phyloP scores from a whole-genome alignment of 2,329 filamentous ascomycete species.

The Penicillium sp. region DNA sequence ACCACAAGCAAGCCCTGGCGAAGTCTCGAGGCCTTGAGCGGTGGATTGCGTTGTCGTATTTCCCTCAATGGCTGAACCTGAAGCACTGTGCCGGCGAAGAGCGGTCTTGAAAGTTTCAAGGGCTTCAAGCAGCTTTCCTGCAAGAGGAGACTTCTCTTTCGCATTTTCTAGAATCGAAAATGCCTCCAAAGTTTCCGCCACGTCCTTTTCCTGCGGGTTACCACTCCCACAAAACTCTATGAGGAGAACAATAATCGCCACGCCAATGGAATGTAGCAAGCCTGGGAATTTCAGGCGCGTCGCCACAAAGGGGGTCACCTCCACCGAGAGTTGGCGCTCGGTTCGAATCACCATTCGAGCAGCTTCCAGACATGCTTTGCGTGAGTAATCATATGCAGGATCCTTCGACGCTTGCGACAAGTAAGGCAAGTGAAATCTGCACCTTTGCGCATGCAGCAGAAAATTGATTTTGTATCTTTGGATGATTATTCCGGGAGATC shows the following conservation, averaged over 20 bases:
- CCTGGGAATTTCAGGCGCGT: slow-evolving; percentile 29
- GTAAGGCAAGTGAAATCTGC: slow-evolving; percentile 41
- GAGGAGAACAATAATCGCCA: too few species aligned
- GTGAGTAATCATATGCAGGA: slow-evolving; percentile 32
- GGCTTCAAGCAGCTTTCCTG: slow-evolving; percentile 31
- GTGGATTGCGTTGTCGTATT: background rate
- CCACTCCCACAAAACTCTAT: too few species aligned
- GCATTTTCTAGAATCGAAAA: slow-evolving; percentile 36
- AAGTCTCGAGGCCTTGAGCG: background rate
- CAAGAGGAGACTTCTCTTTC: slow-evolving; percentile 29
- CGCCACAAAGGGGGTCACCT: slow-evolving; percentile 20
- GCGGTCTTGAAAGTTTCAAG: slow-evolving; percentile 34
- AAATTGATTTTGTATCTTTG: slow-evolving; percentile 39
- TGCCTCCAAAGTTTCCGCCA: slow-evolving; percentile 33
- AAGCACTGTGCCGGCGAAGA: slow-evolving; percentile 23
- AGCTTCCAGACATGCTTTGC: slow-evolving; percentile 35
- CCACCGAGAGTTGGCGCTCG: slow-evolving; percentile 20
- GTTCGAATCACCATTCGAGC: slow-evolving; percentile 34
- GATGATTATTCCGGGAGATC: slow-evolving; percentile 21
- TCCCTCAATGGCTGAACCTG: background rate
- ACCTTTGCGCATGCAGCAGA: slow-evolving; percentile 36
- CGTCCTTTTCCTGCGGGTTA: slow-evolving; percentile 24
- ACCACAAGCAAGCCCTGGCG: too few species aligned
- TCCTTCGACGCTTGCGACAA: slow-evolving; percentile 31
- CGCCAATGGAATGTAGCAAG: slow-evolving; percentile 22